Conservation (phyloP, 345 rosid species). For the Mangifera indica region DNA sequence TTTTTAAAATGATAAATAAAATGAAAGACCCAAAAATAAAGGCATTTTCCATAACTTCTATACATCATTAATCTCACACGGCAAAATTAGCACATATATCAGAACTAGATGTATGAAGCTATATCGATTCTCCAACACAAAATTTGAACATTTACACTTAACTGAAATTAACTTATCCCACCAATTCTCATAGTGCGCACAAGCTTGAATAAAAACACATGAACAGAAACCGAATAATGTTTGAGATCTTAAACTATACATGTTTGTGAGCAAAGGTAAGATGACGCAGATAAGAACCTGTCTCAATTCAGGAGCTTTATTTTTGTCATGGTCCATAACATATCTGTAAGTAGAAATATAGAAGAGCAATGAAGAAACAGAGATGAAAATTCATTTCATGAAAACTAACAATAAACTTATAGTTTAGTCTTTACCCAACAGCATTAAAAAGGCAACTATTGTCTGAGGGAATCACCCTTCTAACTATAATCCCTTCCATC, state of each 20-base stretch:
- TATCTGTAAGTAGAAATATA: constrained; percentile 44
- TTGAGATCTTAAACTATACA: background rate
- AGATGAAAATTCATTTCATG: background rate
- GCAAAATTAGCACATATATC: background rate
- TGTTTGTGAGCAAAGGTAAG: constrained; percentile 1
- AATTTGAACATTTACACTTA: background rate
- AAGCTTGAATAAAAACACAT: background rate
- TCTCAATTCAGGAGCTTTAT: constrained; percentile 57
- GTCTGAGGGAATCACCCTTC: constrained; percentile 94
- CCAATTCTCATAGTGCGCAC: background rate
- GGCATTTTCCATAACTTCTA: background rate
- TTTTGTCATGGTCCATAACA: constrained; percentile 82
- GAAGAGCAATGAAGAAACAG: constrained; percentile 2
- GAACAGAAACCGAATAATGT: background rate
- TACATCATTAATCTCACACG: background rate
- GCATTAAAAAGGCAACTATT: constrained; percentile 98
- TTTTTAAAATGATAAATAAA: background rate
- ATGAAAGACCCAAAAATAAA: background rate
- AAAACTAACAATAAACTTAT: background rate
- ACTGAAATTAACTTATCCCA: background rate
- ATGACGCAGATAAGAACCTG: constrained; percentile 38
- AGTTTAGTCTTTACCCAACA: constrained; percentile 52
- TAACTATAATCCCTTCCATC: constrained; percentile 69
- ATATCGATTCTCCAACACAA: background rate
- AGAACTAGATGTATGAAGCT: background rate